Conservation (phyloP, 352 stramenopile species). For the Globisporangium camurandrum region DNA sequence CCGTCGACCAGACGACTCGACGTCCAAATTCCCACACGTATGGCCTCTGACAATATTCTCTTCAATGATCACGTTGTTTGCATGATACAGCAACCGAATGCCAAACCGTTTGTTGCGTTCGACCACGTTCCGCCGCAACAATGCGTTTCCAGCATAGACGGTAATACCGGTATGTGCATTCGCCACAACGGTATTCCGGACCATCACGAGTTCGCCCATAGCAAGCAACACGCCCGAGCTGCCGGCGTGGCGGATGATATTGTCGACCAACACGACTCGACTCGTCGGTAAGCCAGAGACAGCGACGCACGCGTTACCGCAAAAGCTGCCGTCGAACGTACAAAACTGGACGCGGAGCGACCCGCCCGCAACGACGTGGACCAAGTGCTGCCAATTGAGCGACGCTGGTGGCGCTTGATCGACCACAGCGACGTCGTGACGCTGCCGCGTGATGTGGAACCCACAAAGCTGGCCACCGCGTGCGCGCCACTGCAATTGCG, state of each 20-base stretch:
- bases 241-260: constrained; percentile 40
- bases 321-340: constrained; percentile 55
- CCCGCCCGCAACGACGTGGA: constrained; percentile 37
- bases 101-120: constrained; percentile 61
- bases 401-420: neutral
- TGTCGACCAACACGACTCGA: constrained; percentile 47
- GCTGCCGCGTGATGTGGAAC: constrained; percentile 47
- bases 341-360: constrained; percentile 50
- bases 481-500: constrained; percentile 50
- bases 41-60: constrained; percentile 64
- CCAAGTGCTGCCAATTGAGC: constrained; percentile 56
- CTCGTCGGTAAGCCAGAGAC: constrained; percentile 40
- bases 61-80: constrained; percentile 64
- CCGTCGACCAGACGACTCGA: constrained; percentile 63
- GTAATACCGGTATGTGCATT: constrained; percentile 59
- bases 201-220: constrained; percentile 50
- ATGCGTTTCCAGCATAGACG: constrained; percentile 42
- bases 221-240: constrained; percentile 56
- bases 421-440: neutral
- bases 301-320: constrained; percentile 56
- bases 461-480: constrained; percentile 52
- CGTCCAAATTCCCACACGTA: constrained; percentile 61
- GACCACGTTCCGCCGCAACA: constrained; percentile 61
- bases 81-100: constrained; percentile 62
- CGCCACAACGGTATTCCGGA: constrained; percentile 38